These are phyloP conservation scores for Salix suchowensis DNA, from an alignment of 345 rosid genomes.

Conservation along the genomic window DNA sequence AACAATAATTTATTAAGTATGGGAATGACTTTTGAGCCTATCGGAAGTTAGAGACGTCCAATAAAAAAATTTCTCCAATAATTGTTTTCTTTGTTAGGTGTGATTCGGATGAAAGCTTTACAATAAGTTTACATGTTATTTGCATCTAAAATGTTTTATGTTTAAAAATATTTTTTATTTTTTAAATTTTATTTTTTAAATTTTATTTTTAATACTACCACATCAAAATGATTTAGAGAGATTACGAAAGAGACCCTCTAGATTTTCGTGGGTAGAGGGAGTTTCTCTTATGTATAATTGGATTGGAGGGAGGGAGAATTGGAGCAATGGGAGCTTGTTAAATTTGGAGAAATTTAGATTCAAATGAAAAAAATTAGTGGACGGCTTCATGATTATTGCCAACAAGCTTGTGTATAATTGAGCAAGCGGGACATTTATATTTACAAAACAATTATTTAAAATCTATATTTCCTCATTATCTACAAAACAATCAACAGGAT, in stretches of 20 bases:
- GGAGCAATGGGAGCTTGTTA: neutral
- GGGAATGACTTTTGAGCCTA: neutral
- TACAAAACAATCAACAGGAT: neutral
- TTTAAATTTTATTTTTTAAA: too few relatives aligned
- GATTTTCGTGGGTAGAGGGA: neutral
- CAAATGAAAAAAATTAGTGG: neutral
- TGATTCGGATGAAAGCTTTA: neutral
- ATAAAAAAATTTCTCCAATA: neutral
- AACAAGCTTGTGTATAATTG: neutral
- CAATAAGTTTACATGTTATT: neutral
- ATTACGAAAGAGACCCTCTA: neutral
- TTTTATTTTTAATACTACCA: too few relatives aligned
- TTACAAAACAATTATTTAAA: neutral
- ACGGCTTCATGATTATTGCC: neutral
- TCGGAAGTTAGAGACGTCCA: neutral
- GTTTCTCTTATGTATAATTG: neutral
- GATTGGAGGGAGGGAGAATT: too few relatives aligned
- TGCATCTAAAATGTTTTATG: too few relatives aligned
- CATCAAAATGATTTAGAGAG: neutral
- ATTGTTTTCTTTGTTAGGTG: neutral
- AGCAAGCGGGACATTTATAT: neutral
- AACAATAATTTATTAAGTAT: neutral
- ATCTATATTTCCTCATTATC: neutral
- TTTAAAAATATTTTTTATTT: too few relatives aligned
- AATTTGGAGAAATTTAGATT: neutral